phyloP scores from a whole-genome alignment of 2,329 filamentous ascomycete species.

The Venturia nashicola region DNA sequence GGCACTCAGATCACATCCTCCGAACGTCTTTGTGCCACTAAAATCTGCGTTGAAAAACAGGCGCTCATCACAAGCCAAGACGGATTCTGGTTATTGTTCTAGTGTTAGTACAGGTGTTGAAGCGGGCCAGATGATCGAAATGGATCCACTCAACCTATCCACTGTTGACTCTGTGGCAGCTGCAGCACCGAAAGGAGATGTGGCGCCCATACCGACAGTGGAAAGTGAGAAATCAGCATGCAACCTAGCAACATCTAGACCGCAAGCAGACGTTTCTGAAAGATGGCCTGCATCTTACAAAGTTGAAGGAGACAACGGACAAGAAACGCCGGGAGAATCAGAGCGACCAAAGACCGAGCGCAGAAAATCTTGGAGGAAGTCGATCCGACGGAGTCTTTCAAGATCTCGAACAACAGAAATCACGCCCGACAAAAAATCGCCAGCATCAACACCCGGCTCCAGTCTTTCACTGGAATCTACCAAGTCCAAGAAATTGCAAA shows the following conservation, averaged over 20 bases:
- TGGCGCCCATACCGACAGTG: too few species aligned
- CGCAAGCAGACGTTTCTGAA: background rate
- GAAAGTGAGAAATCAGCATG: background rate
- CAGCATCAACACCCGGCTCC: slow-evolving; percentile 15
- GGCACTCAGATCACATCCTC: slow-evolving; percentile 1
- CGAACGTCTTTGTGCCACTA: background rate
- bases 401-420: slow-evolving; percentile 8
- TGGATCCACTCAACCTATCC: background rate
- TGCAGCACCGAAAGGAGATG: background rate
- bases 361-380: slow-evolving; percentile 8
- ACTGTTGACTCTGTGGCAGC: background rate
- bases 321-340: background rate
- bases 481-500: slow-evolving; percentile 19
- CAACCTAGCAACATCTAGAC: background rate
- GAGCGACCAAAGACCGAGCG: background rate
- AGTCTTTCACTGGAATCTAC: slow-evolving; percentile 15
- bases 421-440: slow-evolving; percentile 16
- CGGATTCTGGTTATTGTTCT: slow-evolving; percentile 29
- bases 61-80: slow-evolving; percentile 18
- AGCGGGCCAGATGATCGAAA: background rate
- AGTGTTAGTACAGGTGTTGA: slow-evolving; percentile 16
- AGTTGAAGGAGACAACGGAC: too few species aligned
- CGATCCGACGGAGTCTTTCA: slow-evolving; percentile 2
- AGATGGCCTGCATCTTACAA: background rate
- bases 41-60: background rate